Evolutionary conservation across 75 land plant species (phyloP), one percentile per base, ranked within the genome.

Genomic region (Sequoia sempervirens): DNA sequence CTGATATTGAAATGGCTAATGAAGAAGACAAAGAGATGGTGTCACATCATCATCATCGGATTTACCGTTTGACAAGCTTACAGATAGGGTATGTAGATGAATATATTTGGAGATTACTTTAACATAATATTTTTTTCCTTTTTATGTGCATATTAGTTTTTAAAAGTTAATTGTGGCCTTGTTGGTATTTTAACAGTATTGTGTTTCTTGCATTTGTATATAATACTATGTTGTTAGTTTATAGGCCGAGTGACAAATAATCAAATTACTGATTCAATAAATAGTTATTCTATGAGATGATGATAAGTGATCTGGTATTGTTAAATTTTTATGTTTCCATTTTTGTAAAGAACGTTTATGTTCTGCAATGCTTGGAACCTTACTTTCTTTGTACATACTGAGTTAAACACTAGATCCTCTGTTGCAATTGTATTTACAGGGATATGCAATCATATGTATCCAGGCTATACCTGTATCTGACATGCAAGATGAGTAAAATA

Each of bases 371-470:
- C 23, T 18, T 81, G 53, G 3, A 81, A 47, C 64, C 82, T 81
- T 81, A 20, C 34, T 15, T 17, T 15, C 52, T 36, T 80, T 80
- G 73, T 1, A 70, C 73, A 32, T 70, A 70, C 32, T 32, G 73
- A 61, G 8, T 23, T 23, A 26, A 4, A 15, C 28, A 80, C 50
- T 30, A 10, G 18, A 30, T 66, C n/a, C 78, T 84, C 75, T 87
- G 61, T 40, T 14, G 7, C 14, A 14, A 26, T 54, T 80, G 28
- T 72, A 46, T 84, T 73, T 87, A 83, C 91, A 97, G 99, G 85
- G 99, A 97, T 85, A 81, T 97, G 83, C 99, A 97, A 83, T 97
- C 99, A 66, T 97, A 97, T 86, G 92, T 95, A 66, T 97, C 99
- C 41, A 89, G 89, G 61, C 91, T 97, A 66, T 92, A 87, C 81